phyloP scores from a whole-genome alignment of 108 stramenopile genomes.

The Stephanodiscus minutulus region DNA sequence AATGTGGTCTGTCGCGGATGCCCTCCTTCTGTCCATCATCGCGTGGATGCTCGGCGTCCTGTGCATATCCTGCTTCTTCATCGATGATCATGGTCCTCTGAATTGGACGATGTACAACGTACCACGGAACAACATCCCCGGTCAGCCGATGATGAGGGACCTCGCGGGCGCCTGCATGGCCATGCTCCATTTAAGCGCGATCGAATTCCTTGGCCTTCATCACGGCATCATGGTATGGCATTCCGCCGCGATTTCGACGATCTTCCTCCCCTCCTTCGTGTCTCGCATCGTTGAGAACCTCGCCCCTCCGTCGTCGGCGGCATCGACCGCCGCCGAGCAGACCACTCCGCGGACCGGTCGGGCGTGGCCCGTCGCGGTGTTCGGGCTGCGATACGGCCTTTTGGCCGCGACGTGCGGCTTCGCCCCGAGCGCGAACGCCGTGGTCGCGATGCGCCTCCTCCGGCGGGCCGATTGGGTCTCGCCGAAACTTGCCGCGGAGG shows the following conservation, averaged over 20 bases:
- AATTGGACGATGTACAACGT: conserved; percentile 37
- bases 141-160: conserved; percentile 28
- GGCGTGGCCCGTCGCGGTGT: conserved; percentile 32
- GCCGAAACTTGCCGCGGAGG: conserved; percentile 6
- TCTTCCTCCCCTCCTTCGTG: conserved; percentile 33
- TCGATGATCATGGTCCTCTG: conserved; percentile 19
- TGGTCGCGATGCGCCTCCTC: conserved; percentile 22
- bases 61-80: conserved; percentile 29
- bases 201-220: conserved; percentile 26
- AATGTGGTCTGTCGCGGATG: conserved; percentile 19
- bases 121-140: conserved; percentile 4
- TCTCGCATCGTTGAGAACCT: conserved; percentile 30
- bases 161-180: conserved; percentile 38
- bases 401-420: conserved; percentile 24
- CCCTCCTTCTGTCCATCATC: conserved; percentile 20
- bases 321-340: not conserved
- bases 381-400: conserved; percentile 50
- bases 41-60: conserved; percentile 28
- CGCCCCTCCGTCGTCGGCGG: not conserved
- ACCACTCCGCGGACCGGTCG: conserved; percentile 12
- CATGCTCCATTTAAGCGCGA: conserved; percentile 33
- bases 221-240: conserved; percentile 39
- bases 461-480: not conserved
- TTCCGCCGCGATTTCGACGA: conserved; percentile 14
- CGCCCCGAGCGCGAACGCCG: conserved; percentile 20